Conservation (phyloP, 768 basidiomycete genomes). For the Mycena latifolia region DNA sequence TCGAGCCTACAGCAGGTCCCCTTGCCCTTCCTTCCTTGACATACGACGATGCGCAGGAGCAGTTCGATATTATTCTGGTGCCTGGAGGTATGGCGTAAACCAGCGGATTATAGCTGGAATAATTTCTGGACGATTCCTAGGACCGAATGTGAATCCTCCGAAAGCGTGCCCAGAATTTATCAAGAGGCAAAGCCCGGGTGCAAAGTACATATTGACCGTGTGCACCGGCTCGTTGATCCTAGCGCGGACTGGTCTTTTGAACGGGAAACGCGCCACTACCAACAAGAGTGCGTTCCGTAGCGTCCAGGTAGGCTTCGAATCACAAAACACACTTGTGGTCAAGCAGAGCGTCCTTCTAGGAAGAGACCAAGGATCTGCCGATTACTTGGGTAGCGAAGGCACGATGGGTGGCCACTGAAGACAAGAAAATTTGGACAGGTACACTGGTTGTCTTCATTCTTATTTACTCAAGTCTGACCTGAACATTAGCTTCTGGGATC, state of each 20-base stretch:
- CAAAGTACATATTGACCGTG: conserved; percentile 49
- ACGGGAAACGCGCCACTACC: conserved; percentile 51
- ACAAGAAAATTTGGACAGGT: conserved; percentile 53
- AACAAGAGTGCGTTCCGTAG: conserved; percentile 48
- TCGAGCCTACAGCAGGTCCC: conserved; percentile 38
- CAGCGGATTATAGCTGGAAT: not conserved
- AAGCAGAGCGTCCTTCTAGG: conserved; percentile 21
- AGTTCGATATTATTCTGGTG: conserved; percentile 46
- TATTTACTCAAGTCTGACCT: not conserved
- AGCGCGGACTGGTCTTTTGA: conserved; percentile 47
- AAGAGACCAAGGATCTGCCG: conserved; percentile 37
- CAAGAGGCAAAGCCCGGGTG: conserved; percentile 42
- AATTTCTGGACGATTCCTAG: not conserved
- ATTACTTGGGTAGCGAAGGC: conserved; percentile 53
- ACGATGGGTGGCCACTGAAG: conserved; percentile 50
- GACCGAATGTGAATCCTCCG: conserved; percentile 29
- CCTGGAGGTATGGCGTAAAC: conserved; percentile 40
- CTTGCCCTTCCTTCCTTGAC: conserved; percentile 36
- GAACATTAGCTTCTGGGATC: conserved; percentile 43
- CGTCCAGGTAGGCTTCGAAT: conserved; percentile 38
- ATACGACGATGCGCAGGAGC: conserved; percentile 41
- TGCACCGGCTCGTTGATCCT: conserved; percentile 51
- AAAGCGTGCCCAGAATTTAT: conserved; percentile 38
- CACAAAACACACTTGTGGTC: not conserved
- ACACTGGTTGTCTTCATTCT: not conserved